Conservation (phyloP, 164 flowering plant species). For the Stephania cephalantha region DNA sequence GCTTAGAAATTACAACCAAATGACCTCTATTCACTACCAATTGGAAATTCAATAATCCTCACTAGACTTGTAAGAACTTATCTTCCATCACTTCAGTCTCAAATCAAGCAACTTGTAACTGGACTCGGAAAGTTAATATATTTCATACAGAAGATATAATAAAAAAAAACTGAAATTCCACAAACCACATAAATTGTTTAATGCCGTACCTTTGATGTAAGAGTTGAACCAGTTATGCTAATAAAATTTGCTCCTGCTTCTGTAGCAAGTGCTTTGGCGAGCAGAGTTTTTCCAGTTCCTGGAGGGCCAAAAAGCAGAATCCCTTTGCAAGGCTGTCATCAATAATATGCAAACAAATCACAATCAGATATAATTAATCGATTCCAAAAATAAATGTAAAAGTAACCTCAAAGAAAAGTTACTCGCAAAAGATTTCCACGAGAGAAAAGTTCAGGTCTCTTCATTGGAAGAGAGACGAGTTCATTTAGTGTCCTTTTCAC, state of each 20-base stretch:
- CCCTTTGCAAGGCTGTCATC: constrained; percentile 95
- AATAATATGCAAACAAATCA: constrained; percentile 1
- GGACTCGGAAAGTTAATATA: background rate
- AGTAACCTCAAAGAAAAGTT: constrained; percentile 14
- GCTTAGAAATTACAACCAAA: background rate
- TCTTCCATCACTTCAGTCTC: background rate
- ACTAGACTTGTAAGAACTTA: background rate
- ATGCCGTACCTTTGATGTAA: constrained; percentile 84
- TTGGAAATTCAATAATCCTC: background rate
- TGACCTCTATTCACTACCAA: background rate
- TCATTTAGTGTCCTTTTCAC: constrained; percentile 90
- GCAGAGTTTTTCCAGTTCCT: constrained; percentile 99
- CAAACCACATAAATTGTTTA: background rate
- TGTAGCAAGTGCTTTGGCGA: constrained; percentile 98
- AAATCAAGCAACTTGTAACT: background rate
- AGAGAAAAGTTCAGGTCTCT: constrained; percentile 90
- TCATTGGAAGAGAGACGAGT: constrained; percentile 97
- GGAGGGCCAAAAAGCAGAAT: constrained; percentile 99
- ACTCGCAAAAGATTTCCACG: constrained; percentile 93
- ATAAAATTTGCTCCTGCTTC: constrained; percentile 99
- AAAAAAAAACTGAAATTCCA: background rate
- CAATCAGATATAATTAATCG: background rate
- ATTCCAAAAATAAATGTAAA: background rate
- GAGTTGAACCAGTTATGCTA: constrained; percentile 95
- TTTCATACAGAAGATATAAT: background rate